phyloP scores from a whole-genome alignment of 345 rosid species.

The Balakata baccata region DNA sequence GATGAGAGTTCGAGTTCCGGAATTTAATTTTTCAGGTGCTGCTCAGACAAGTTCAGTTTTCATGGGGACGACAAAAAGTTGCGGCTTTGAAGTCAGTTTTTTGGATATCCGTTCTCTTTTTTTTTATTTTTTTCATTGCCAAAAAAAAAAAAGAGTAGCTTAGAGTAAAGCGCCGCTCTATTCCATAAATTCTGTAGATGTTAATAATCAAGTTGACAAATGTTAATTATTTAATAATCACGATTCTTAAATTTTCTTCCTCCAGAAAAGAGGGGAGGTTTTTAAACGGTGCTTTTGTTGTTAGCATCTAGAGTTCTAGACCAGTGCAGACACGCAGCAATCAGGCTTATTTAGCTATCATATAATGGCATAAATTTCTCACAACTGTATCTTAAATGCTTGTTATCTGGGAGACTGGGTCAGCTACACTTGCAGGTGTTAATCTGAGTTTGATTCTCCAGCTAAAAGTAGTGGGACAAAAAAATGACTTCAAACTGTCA shows the following conservation, averaged over 20 bases:
- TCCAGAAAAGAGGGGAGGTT: neutral
- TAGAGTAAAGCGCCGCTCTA: neutral
- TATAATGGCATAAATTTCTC: neutral
- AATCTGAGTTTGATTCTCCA: neutral
- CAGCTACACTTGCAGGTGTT: neutral
- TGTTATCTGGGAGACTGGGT: neutral
- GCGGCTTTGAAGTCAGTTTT: neutral
- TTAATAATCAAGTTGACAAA: neutral
- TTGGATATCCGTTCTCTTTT: neutral
- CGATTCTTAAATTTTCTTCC: neutral
- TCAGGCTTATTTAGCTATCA: neutral
- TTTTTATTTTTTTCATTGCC: too few relatives aligned
- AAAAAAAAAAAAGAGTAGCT: neutral
- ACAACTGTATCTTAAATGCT: neutral
- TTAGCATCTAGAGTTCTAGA: neutral
- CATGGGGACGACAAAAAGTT: neutral
- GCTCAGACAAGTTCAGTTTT: neutral
- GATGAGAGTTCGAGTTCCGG: neutral
- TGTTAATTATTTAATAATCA: neutral
- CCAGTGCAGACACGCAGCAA: neutral
- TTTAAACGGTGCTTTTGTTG: neutral
- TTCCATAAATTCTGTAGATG: neutral
- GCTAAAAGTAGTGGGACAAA: neutral
- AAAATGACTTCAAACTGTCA: neutral
- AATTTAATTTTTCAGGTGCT: slow-evolving; percentile 4